Conservation (phyloP, 768 basidiomycete species). For the Mycena galericulata region DNA sequence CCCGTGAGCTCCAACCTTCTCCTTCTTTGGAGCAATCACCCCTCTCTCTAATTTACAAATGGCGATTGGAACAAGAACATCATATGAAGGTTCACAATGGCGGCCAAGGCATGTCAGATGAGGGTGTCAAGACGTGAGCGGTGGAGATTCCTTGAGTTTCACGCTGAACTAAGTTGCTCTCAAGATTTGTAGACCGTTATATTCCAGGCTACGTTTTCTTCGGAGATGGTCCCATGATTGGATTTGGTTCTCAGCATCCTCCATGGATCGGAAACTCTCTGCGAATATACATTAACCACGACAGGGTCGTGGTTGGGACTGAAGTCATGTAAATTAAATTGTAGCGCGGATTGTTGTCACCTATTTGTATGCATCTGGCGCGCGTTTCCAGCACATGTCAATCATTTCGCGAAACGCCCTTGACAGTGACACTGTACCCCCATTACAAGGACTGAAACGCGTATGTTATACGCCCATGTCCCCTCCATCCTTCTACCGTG, state of each 20-base stretch:
- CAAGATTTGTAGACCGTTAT: conserved; percentile 91
- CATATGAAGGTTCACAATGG: conserved; percentile 88
- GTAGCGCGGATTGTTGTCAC: background rate
- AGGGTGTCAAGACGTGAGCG: conserved; percentile 73
- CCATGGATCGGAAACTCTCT: conserved; percentile 26
- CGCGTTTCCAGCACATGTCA: no score
- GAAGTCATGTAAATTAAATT: background rate
- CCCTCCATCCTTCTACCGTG: conserved; percentile 21
- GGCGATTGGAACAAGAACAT: conserved; percentile 93
- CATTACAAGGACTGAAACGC: background rate
- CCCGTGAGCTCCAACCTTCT: conserved; percentile 46
- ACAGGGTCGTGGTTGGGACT: conserved; percentile 24
- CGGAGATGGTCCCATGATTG: conserved; percentile 62
- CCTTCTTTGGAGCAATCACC: conserved; percentile 38
- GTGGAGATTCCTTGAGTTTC: no score
- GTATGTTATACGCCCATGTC: conserved; percentile 21
- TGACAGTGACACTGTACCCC: background rate
- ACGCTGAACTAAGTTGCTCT: conserved; percentile 1
- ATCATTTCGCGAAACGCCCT: no score
- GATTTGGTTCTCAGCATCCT: conserved; percentile 25
- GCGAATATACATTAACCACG: conserved; percentile 14
- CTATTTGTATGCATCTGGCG: background rate
- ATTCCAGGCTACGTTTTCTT: conserved; percentile 96
- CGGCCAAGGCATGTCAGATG: conserved; percentile 90
- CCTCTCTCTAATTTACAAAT: conserved; percentile 78